A percentile compares a stretch with the other conserved stretches of the same genome.
These are phyloP conservation scores for Sorghum bicolor DNA, from an alignment of 176 grass and related monocot species.

Conservation along the genomic window DNA sequence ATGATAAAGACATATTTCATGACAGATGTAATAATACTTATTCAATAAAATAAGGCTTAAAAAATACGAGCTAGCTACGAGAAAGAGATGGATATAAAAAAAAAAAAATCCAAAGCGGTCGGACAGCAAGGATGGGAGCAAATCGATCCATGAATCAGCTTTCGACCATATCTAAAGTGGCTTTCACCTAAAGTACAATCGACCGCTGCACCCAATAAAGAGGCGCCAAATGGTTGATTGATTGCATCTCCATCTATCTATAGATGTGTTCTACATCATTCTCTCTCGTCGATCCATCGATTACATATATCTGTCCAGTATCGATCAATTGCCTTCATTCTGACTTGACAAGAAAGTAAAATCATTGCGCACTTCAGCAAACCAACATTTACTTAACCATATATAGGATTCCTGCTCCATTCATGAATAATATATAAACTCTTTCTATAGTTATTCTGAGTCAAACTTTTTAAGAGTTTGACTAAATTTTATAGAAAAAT, in stretches of 20 bases:
- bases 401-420: no score
- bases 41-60: background rate
- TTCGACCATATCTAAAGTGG: constrained; percentile 13
- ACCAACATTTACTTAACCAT: background rate
- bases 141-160: constrained; percentile 23
- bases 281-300: background rate
- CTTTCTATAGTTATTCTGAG: no score
- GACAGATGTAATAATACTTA: background rate
- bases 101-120: background rate
- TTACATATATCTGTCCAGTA: background rate
- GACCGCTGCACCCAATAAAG: constrained; percentile 14
- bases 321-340: constrained; percentile 12
- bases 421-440: no score
- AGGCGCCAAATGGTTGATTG: constrained; percentile 12
- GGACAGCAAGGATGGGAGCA: background rate
- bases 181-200: constrained; percentile 33
- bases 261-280: background rate
- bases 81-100: background rate
- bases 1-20: no score
- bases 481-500: no score
- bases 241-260: background rate
- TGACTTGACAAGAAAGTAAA: constrained; percentile 40
- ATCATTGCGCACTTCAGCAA: constrained; percentile 16
- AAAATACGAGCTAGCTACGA: background rate
- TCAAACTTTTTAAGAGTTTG: no score